Percentiles rank a stretch among this genome's conserved stretches.
These are phyloP conservation scores for Coniferiporia sulphurascens DNA, from an alignment of 1,284 basidiomycete genomes.

Conservation along the genomic window DNA sequence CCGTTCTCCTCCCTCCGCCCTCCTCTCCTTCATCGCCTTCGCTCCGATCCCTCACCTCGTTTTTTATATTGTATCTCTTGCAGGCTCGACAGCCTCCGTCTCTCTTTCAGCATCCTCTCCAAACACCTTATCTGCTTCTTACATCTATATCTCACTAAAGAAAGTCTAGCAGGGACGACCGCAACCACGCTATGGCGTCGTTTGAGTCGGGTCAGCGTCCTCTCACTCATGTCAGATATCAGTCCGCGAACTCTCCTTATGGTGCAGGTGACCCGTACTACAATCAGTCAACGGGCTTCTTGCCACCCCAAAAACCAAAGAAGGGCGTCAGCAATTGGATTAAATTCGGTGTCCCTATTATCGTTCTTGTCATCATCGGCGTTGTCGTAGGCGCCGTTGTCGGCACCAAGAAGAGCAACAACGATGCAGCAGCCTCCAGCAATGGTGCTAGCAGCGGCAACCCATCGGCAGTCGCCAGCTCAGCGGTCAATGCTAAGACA, in stretches of 20 bases:
- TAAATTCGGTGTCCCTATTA: slow-evolving; percentile 60
- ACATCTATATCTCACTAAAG: slow-evolving; percentile 1
- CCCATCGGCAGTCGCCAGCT: slow-evolving; percentile 39
- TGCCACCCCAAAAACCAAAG: slow-evolving; percentile 24
- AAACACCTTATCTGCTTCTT: background rate
- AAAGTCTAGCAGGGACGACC: slow-evolving; percentile 1
- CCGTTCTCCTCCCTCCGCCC: background rate
- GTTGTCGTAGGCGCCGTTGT: slow-evolving; percentile 79
- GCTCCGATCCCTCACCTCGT: background rate
- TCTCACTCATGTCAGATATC: slow-evolving; percentile 21
- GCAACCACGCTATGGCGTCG: slow-evolving; percentile 11
- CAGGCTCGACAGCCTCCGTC: slow-evolving; percentile 1
- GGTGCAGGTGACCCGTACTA: slow-evolving; percentile 21
- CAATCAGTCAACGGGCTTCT: slow-evolving; percentile 19
- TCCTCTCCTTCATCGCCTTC: background rate
- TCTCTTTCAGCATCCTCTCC: background rate
- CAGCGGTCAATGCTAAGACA: slow-evolving; percentile 56
- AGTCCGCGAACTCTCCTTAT: slow-evolving; percentile 21
- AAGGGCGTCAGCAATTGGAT: slow-evolving; percentile 51
- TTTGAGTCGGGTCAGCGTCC: slow-evolving; percentile 22
- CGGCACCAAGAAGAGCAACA: slow-evolving; percentile 49
- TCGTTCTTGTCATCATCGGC: slow-evolving; percentile 63
- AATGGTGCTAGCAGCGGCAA: background rate
- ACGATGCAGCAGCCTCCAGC: slow-evolving; percentile 32
- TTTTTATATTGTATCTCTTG: background rate